phyloP scores from a whole-genome alignment of 495 filamentous ascomycete genomes.

The Neurospora sp. region DNA sequence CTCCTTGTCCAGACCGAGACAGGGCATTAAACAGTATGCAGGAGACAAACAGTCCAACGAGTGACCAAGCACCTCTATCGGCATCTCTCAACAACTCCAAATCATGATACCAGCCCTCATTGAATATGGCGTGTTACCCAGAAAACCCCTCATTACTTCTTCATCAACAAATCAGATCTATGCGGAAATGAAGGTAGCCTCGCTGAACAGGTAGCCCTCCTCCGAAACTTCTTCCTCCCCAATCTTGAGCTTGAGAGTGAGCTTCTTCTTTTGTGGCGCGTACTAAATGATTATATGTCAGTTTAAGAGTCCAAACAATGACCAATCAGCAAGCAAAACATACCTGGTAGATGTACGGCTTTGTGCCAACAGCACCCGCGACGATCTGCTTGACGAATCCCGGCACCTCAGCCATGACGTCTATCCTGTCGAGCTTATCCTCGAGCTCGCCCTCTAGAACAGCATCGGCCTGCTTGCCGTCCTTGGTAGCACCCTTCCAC shows the following conservation, averaged over 20 bases:
- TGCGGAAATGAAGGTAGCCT: constrained; percentile 84
- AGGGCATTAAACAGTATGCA: not conserved
- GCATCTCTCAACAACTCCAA: constrained; percentile 10
- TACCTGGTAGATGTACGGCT: constrained; percentile 97
- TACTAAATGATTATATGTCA: constrained; percentile 39
- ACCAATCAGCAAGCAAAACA: constrained; percentile 3
- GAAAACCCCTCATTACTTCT: not conserved
- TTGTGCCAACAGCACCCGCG: constrained; percentile 74
- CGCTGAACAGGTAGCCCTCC: constrained; percentile 66
- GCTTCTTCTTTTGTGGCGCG: constrained; percentile 41
- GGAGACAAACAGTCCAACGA: not conserved
- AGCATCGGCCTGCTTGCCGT: constrained; percentile 60
- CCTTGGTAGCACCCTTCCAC: constrained; percentile 72
- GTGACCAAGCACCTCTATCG: not conserved
- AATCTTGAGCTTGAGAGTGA: constrained; percentile 71
- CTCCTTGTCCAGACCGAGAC: not conserved
- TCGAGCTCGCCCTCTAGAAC: constrained; percentile 58
- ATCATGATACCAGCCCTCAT: not conserved
- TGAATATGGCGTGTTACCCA: constrained; percentile 1
- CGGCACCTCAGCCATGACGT: constrained; percentile 93
- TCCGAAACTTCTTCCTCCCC: constrained; percentile 67
- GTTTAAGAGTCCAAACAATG: not conserved
- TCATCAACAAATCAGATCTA: constrained; percentile 1
- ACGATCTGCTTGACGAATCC: constrained; percentile 92
- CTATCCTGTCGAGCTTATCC: constrained; percentile 70